Evolutionary conservation across 352 stramenopile species (phyloP).

Genomic region (Phytopythium oedochilum): DNA sequence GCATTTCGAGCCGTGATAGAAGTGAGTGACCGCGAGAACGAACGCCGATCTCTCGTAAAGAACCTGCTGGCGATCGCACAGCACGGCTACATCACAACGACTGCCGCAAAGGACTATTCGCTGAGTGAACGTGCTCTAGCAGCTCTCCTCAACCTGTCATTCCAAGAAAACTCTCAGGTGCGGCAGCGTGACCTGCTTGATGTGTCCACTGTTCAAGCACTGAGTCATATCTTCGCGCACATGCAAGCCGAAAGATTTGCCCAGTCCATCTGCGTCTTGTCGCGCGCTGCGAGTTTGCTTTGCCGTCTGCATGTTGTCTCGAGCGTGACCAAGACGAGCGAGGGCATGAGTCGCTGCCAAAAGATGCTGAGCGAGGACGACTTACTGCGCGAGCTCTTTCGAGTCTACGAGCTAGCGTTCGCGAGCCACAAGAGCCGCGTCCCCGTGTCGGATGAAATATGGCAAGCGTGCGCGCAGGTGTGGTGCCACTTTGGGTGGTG

Average conservation of each 20-base stretch:
- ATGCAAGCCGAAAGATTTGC: conserved; percentile 9
- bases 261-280: conserved; percentile 26
- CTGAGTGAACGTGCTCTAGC: conserved; percentile 46
- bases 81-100: not conserved
- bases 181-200: conserved; percentile 25
- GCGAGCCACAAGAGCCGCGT: conserved; percentile 8
- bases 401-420: conserved; percentile 20
- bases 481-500: conserved; percentile 75
- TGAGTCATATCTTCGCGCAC: conserved; percentile 19
- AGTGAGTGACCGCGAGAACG: conserved; percentile 6
- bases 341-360: not conserved
- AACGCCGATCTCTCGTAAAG: not conserved
- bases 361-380: conserved; percentile 9
- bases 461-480: conserved; percentile 62
- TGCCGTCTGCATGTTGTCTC: conserved; percentile 46
- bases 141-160: conserved; percentile 61
- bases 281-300: conserved; percentile 43
- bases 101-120: not conserved
- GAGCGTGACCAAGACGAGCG: not conserved
- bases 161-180: conserved; percentile 26
- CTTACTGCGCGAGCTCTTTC: conserved; percentile 26
- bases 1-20: conserved; percentile 20
- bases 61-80: conserved; percentile 8
- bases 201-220: conserved; percentile 8
- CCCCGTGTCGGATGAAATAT: conserved; percentile 22